Conservation (phyloP, 345 rosid species). For the rapeseed (Brassica napus) region DNA sequence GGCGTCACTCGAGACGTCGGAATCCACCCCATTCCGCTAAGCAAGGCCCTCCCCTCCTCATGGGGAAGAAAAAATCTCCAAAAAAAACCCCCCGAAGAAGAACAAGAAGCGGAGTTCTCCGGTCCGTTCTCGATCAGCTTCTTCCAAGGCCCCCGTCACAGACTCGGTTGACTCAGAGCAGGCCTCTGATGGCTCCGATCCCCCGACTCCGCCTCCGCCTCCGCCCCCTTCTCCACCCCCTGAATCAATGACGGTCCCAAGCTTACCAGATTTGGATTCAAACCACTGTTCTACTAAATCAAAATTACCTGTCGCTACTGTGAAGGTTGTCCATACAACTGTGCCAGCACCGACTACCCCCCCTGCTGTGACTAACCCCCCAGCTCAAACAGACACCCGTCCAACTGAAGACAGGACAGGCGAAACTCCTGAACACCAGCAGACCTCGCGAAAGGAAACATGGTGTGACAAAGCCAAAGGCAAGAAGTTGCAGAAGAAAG, state of each 20-base stretch:
- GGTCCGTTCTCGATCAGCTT: no score
- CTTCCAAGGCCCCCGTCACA: no score
- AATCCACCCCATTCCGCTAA: background rate
- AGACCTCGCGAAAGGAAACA: no score
- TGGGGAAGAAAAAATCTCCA: background rate
- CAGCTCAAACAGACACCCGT: background rate
- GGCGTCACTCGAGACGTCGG: background rate
- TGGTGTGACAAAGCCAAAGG: background rate
- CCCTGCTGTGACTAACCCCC: no score
- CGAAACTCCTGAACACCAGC: no score
- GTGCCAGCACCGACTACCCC: background rate
- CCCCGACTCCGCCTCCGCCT: no score
- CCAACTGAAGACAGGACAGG: background rate
- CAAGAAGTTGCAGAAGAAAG: background rate
- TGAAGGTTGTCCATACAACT: background rate
- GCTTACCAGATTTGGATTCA: no score
- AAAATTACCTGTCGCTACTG: background rate
- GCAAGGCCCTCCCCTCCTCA: background rate
- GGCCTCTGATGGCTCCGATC: no score
- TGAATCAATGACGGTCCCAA: no score
- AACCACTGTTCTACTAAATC: no score
- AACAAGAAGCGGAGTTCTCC: background rate
- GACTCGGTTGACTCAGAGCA: no score
- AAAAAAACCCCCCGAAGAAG: background rate
- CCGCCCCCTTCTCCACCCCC: no score